Conservation (phyloP, 129 eudicot genomes). For the Logfia minima region DNA sequence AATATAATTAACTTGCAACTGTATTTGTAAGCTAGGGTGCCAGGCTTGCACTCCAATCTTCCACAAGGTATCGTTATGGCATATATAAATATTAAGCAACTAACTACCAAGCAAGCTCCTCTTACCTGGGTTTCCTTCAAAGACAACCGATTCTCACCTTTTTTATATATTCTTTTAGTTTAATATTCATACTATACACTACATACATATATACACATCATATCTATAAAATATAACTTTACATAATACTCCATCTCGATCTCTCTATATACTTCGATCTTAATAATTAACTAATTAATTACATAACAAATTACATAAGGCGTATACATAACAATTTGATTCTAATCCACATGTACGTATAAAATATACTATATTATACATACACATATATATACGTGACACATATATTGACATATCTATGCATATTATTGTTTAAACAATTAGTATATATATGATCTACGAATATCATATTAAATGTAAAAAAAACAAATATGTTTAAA, state of each 20-base stretch:
- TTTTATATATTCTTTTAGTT: background rate
- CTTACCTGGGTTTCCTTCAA: slow-evolving; percentile 62
- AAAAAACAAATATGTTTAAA: too few species aligned
- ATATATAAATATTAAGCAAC: slow-evolving; percentile 52
- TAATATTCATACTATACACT: background rate
- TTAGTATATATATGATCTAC: too few species aligned
- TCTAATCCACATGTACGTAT: too few species aligned
- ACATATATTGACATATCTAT: too few species aligned
- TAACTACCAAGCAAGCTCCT: slow-evolving; percentile 39
- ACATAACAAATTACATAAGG: background rate
- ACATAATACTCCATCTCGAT: background rate
- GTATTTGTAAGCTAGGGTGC: slow-evolving; percentile 25
- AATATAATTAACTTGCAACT: background rate
- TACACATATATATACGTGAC: too few species aligned
- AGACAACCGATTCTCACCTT: slow-evolving; percentile 70
- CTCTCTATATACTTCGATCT: too few species aligned
- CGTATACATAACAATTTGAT: too few species aligned
- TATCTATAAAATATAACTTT: background rate
- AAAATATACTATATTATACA: too few species aligned
- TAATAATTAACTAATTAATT: too few species aligned
- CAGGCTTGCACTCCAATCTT: slow-evolving; percentile 82
- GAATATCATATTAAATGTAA: too few species aligned
- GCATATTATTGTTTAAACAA: too few species aligned
- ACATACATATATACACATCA: background rate
- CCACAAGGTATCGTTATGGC: slow-evolving; percentile 61